These are phyloP conservation scores for Coniochaeta sp. DNA, from an alignment of 2,329 filamentous ascomycete genomes.

Conservation along the genomic window DNA sequence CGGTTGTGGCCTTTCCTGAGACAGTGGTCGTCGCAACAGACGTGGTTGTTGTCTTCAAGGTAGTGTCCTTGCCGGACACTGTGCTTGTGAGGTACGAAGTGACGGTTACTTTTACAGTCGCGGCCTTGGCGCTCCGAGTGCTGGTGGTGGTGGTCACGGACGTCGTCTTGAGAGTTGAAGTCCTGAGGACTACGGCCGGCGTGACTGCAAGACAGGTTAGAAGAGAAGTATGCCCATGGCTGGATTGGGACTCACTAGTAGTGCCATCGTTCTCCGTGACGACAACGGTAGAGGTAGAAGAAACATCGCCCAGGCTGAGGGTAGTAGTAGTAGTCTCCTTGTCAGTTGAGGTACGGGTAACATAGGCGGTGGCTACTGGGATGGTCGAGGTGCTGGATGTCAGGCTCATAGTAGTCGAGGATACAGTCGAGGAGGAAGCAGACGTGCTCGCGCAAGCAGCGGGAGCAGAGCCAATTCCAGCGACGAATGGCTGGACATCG, in stretches of 20 bases:
- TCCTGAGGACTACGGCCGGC: background rate
- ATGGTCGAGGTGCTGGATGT: background rate
- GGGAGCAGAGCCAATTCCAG: slow-evolving; percentile 1
- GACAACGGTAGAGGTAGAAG: slow-evolving; percentile 21
- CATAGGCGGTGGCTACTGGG: slow-evolving; percentile 5
- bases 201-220: background rate
- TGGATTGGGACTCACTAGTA: background rate
- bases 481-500: slow-evolving; percentile 25
- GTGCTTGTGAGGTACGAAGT: background rate
- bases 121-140: background rate
- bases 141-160: background rate
- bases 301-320: slow-evolving; percentile 17
- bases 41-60: background rate
- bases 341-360: slow-evolving; percentile 15
- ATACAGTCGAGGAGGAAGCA: slow-evolving; percentile 12
- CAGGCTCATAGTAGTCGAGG: background rate
- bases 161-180: background rate
- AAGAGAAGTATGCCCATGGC: background rate
- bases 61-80: background rate
- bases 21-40: slow-evolving; percentile 4
- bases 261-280: slow-evolving; percentile 7
- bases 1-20: background rate
- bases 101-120: too few relatives aligned
- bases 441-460: slow-evolving; percentile 14
- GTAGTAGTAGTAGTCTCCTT: slow-evolving; percentile 15